Evolutionary conservation across 1,284 basidiomycete species (phyloP).

Genomic region (Ganoderma meredithae): DNA sequence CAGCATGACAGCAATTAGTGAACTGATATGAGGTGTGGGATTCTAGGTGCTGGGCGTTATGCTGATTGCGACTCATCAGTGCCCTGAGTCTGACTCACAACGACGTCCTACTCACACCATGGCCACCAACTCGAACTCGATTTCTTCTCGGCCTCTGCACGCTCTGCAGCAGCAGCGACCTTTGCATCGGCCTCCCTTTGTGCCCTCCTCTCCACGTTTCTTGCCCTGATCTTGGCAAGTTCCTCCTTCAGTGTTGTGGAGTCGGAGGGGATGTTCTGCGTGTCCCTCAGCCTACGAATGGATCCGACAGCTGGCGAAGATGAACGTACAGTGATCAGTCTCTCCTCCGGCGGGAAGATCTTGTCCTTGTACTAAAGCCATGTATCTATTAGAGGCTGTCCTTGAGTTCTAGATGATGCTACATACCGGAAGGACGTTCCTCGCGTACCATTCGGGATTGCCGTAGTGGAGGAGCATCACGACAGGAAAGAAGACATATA

Average conservation of each 20-base stretch:
- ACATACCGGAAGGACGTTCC: constrained; percentile 82
- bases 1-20: constrained; percentile 19
- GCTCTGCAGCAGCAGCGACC: constrained; percentile 37
- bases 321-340: constrained; percentile 56
- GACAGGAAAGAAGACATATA: constrained; percentile 91
- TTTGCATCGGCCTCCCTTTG: constrained; percentile 49
- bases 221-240: constrained; percentile 71
- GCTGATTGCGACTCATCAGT: background rate
- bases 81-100: background rate
- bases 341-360: constrained; percentile 70
- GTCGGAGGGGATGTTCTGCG: constrained; percentile 68
- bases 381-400: background rate
- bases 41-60: background rate
- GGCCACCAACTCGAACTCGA: constrained; percentile 21
- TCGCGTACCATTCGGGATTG: constrained; percentile 88
- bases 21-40: constrained; percentile 12
- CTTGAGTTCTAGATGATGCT: background rate
- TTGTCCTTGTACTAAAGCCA: constrained; percentile 71
- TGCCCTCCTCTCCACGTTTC: constrained; percentile 57
- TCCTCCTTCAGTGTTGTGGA: constrained; percentile 70
- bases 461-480: constrained; percentile 88
- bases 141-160: constrained; percentile 28
- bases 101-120: constrained; percentile 13
- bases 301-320: constrained; percentile 12
- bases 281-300: background rate